Percentiles rank a stretch among this genome's conserved stretches.
These are phyloP conservation scores for Saccharomycopsis schoenii DNA, from an alignment of 805 yeast species.

Conservation along the genomic window DNA sequence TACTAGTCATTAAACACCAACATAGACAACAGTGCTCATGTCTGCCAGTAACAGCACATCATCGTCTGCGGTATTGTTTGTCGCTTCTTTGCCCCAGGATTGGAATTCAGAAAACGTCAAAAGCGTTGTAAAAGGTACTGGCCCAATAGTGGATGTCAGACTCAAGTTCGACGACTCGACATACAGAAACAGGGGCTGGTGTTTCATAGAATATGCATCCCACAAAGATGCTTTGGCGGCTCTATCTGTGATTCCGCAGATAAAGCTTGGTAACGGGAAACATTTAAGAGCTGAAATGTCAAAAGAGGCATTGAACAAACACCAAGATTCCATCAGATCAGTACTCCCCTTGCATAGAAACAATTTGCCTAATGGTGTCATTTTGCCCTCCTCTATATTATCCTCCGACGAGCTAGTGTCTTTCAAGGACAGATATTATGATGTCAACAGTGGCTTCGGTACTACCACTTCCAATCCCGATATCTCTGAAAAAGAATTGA, in stretches of 20 bases:
- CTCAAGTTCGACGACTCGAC: slow-evolving; percentile 46
- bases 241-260: slow-evolving; percentile 32
- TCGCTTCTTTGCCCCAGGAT: slow-evolving; percentile 59
- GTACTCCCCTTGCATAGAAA: slow-evolving; percentile 35
- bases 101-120: slow-evolving; percentile 60
- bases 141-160: slow-evolving; percentile 59
- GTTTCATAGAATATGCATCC: slow-evolving; percentile 48
- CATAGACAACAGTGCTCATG: not conserved
- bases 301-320: slow-evolving; percentile 41
- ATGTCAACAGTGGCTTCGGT: not conserved
- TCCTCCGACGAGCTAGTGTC: slow-evolving; percentile 4
- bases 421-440: not conserved
- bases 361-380: slow-evolving; percentile 47
- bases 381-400: slow-evolving; percentile 41
- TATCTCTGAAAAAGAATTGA: slow-evolving; percentile 18
- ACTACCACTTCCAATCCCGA: not conserved
- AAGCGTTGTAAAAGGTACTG: slow-evolving; percentile 63
- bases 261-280: slow-evolving; percentile 37
- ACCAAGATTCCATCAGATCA: slow-evolving; percentile 31
- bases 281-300: slow-evolving; percentile 48
- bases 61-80: slow-evolving; percentile 34
- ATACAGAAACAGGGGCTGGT: slow-evolving; percentile 45
- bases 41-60: not conserved
- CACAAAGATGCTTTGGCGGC: slow-evolving; percentile 48
- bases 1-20: too few species aligned